Percentiles rank a stretch among this genome's conserved stretches.
Conservation (phyloP, 306 rosid genomes). For the Calophaca sinica region DNA sequence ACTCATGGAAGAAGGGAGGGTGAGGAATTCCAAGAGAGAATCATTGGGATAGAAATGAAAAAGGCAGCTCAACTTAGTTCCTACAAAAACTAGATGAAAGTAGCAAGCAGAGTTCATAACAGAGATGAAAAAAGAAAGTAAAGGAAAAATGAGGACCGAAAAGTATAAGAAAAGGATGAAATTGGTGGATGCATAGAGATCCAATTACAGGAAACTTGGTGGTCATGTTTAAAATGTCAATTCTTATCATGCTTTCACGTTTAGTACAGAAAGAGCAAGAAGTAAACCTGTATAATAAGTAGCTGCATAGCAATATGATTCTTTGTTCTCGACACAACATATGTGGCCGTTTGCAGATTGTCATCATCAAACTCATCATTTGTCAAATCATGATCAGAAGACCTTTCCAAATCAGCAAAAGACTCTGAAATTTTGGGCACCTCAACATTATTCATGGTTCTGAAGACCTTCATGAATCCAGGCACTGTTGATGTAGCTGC, state of each 20-base stretch:
- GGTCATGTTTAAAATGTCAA: constrained; percentile 21
- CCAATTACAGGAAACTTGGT: constrained; percentile 16
- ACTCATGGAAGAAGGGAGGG: too few species aligned
- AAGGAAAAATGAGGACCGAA: background rate
- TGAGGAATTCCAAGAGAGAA: too few species aligned
- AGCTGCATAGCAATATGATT: constrained; percentile 91
- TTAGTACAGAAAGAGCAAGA: constrained; percentile 42
- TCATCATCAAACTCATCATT: constrained; percentile 85
- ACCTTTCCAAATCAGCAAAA: constrained; percentile 59
- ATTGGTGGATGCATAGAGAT: constrained; percentile 28
- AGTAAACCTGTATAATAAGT: constrained; percentile 82
- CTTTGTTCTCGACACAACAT: constrained; percentile 82
- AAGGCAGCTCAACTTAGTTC: too few species aligned
- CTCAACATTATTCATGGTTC: constrained; percentile 69
- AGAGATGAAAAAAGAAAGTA: background rate
- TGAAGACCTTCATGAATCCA: constrained; percentile 81
- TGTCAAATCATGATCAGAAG: constrained; percentile 72
- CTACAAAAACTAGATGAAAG: background rate
- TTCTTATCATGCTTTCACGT: constrained; percentile 5
- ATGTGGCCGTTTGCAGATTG: constrained; percentile 81
- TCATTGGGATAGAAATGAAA: too few species aligned
- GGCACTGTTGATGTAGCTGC: constrained; percentile 79
- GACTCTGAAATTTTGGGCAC: constrained; percentile 62
- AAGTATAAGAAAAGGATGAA: constrained; percentile 20
- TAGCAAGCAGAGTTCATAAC: background rate